These are phyloP conservation scores for Malassezia cuniculi DNA, from an alignment of 1,284 basidiomycete species.

Conservation along the genomic window DNA sequence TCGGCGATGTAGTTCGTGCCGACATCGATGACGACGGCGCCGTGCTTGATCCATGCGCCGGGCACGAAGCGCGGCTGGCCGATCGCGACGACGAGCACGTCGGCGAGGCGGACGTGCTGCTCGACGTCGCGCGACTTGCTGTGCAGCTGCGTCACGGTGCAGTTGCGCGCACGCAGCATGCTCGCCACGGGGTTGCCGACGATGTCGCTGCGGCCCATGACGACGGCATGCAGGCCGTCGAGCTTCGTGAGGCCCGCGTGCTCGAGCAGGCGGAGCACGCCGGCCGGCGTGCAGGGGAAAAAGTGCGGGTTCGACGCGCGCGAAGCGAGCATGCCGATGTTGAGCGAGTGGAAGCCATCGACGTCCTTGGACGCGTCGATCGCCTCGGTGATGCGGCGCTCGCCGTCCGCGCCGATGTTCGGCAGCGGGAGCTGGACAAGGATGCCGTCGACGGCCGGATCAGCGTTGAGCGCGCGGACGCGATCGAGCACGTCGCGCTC, in stretches of 20 bases:
- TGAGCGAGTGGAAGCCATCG: slow-evolving; percentile 99
- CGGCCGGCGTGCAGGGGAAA: slow-evolving; percentile 87
- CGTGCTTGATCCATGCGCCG: slow-evolving; percentile 89
- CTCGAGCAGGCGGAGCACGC: slow-evolving; percentile 78
- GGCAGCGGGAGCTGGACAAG: slow-evolving; percentile 95
- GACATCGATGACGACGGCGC: slow-evolving; percentile 57
- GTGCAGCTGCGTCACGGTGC: slow-evolving; percentile 96
- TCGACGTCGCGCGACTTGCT: slow-evolving; percentile 69
- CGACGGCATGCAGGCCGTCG: slow-evolving; percentile 60
- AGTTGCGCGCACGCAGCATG: slow-evolving; percentile 76
- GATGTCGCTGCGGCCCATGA: slow-evolving; percentile 93
- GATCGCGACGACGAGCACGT: slow-evolving; percentile 86
- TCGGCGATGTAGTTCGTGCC: slow-evolving; percentile 90
- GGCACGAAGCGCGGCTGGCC: slow-evolving; percentile 80
- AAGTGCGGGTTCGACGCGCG: slow-evolving; percentile 82
- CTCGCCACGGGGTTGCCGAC: slow-evolving; percentile 89
- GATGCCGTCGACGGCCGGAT: slow-evolving; percentile 72
- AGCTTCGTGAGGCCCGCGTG: slow-evolving; percentile 57
- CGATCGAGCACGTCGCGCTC: slow-evolving; percentile 65
- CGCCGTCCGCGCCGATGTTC: slow-evolving; percentile 65
- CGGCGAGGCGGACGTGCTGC: slow-evolving; percentile 63
- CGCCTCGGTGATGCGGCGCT: slow-evolving; percentile 84
- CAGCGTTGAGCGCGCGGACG: slow-evolving; percentile 71
- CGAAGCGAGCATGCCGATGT: slow-evolving; percentile 88
- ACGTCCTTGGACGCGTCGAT: slow-evolving; percentile 89